A percentile compares a stretch with the other conserved stretches of the same genome.
Conservation (phyloP, 2,329 filamentous ascomycete genomes). For the Penicillium fuscoglaucum region DNA sequence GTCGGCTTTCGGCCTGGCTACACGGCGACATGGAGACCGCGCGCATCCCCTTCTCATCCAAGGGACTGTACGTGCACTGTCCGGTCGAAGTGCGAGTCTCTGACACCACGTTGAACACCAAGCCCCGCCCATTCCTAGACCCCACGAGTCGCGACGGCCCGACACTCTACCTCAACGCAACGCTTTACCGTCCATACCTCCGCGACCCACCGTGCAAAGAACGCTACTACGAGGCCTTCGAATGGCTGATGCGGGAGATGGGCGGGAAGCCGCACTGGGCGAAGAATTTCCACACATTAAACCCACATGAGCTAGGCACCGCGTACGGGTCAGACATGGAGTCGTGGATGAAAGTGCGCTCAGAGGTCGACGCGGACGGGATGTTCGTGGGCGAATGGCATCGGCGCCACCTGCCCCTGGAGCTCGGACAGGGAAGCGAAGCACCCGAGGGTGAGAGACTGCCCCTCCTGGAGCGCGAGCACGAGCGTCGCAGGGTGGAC, state of each 20-base stretch:
- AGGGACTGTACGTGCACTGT: conserved; percentile 80
- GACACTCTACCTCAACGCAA: conserved; percentile 86
- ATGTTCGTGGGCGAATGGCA: conserved; percentile 95
- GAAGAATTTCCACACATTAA: conserved; percentile 74
- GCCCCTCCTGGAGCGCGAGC: conserved; percentile 48
- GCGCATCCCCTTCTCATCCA: conserved; percentile 76
- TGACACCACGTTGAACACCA: conserved; percentile 59
- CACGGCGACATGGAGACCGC: conserved; percentile 69
- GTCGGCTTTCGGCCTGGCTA: conserved; percentile 82
- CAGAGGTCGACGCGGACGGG: conserved; percentile 73
- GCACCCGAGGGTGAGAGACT: conserved; percentile 26
- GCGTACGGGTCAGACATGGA: conserved; percentile 70
- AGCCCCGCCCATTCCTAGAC: conserved; percentile 67
- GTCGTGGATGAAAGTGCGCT: conserved; percentile 67
- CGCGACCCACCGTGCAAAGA: conserved; percentile 72
- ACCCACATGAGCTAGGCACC: conserved; percentile 59
- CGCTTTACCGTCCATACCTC: conserved; percentile 79
- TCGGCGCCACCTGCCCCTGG: conserved; percentile 62
- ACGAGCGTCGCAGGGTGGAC: conserved; percentile 30
- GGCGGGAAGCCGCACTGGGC: conserved; percentile 86
- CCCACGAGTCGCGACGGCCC: conserved; percentile 67
- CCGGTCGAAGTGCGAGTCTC: conserved; percentile 87
- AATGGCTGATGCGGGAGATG: conserved; percentile 84
- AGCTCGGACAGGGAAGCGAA: conserved; percentile 5
- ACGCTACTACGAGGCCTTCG: conserved; percentile 85